Evolutionary conservation across 371 early-diverging fungal genomes (phyloP).

Genomic region (Saksenaea vasiformis): DNA sequence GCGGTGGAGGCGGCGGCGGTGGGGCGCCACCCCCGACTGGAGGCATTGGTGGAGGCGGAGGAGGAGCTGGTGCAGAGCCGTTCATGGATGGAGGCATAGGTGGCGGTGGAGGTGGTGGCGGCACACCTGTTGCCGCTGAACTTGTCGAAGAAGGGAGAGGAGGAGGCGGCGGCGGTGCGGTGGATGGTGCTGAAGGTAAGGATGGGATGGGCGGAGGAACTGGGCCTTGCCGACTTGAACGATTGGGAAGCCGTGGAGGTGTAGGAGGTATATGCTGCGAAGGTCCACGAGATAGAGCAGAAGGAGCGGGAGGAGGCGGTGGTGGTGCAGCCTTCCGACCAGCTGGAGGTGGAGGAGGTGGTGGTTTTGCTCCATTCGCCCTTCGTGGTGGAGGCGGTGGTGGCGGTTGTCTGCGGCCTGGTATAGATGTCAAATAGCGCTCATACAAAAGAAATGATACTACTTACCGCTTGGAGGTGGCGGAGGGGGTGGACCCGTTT

Average conservation of each 20-base stretch:
- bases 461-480: constrained; percentile 24
- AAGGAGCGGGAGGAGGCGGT: background rate
- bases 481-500: constrained; percentile 18
- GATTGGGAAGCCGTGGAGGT: background rate
- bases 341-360: constrained; percentile 7
- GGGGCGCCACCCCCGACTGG: constrained; percentile 15
- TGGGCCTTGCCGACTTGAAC: constrained; percentile 1
- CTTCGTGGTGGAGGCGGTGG: constrained; percentile 19
- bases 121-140: background rate
- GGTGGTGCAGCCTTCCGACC: constrained; percentile 17
- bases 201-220: constrained; percentile 12
- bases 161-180: constrained; percentile 13
- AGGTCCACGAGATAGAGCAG: constrained; percentile 3
- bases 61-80: background rate
- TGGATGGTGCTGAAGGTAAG: background rate
- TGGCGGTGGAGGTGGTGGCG: background rate
- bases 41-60: background rate
- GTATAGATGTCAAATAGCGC: background rate
- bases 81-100: background rate
- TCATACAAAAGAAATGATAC: background rate
- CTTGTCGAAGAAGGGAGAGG: constrained; percentile 16
- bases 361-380: constrained; percentile 5
- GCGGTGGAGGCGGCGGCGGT: constrained; percentile 30
- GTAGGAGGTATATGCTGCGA: background rate
- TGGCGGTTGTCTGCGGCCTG: constrained; percentile 26